Base-by-base conservation (phyloP, 139 green algal species). In the Picochlorum sp. region DNA sequence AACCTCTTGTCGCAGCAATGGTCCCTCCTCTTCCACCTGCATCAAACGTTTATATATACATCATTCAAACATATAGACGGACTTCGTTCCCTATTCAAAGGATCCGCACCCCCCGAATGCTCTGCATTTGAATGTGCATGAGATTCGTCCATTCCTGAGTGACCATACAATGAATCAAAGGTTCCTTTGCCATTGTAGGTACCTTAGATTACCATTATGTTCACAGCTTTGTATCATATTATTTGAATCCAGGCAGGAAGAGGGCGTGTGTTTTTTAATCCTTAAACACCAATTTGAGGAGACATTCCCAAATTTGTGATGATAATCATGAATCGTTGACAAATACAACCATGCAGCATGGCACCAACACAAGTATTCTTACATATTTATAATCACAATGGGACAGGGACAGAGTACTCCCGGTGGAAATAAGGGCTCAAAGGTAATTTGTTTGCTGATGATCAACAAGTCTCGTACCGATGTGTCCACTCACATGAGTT, bases 341-440 rank as follows among this genome's bases (percentile, higher is more conserved):
- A 11, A 3, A 41, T 41, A 11, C 1, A 41, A 41, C 34, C 34
- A 41, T 54, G 7, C 18, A 13, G 11, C n/a, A 54, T 54, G 6
- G n/a, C 15, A 18, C 16, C 16, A 13, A 54, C 5, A 54, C 16
- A 26, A 54, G 6, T 23, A 9, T 54, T 26, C 6, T 24, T 24
- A 13, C 18, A 54, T 18, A 54, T 20, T 54, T 54, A 20, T 24
- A 21, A 54, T 57, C 56, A 20, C 18, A 28, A 65, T 65, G 58
- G 58, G 58, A 34, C 58, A 65, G 21, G 58, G 58, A 57, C 58
- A 65, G 23, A 65, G 58, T 31, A 50, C 41, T 52, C 58, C 58
- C 20, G 58, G 58, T 10, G 58, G 58, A 18, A 23, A 23, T 57
- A 31, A 31, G 7, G 23, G 13, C n/a, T n/a, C 15, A 59, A 65